These are phyloP conservation scores for Rhodotorula sp. DNA, from an alignment of 1,284 basidiomycete species.

Conservation along the genomic window DNA sequence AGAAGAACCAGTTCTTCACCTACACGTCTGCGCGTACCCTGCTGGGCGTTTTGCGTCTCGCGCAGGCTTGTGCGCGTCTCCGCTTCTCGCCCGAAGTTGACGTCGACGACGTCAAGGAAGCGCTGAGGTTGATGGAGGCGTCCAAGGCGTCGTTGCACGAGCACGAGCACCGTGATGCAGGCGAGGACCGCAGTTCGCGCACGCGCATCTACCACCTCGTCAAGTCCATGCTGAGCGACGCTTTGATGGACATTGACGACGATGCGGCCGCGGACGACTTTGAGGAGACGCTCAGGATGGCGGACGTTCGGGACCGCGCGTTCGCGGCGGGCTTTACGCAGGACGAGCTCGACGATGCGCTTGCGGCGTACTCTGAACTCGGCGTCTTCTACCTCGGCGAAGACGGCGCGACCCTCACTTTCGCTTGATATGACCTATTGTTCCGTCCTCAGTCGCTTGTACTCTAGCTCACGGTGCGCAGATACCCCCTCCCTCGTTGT, in stretches of 20 bases:
- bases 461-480: no score
- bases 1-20: slow-evolving; percentile 75
- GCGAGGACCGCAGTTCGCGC: slow-evolving; percentile 69
- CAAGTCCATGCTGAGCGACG: slow-evolving; percentile 65
- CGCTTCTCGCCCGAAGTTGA: slow-evolving; percentile 78
- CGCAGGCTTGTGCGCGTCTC: slow-evolving; percentile 90
- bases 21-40: slow-evolving; percentile 98
- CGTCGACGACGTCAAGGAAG: slow-evolving; percentile 90
- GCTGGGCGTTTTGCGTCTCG: slow-evolving; percentile 87
- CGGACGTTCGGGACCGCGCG: slow-evolving; percentile 78
- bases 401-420: no score
- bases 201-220: slow-evolving; percentile 86
- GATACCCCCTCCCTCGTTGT: no score
- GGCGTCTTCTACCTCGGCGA: no score
- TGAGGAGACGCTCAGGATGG: slow-evolving; percentile 59
- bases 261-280: slow-evolving; percentile 63
- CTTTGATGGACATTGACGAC: slow-evolving; percentile 58
- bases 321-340: slow-evolving; percentile 86
- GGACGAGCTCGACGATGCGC: slow-evolving; percentile 67
- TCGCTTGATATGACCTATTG: no score
- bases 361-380: no score
- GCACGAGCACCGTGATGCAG: slow-evolving; percentile 59
- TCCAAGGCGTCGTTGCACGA: slow-evolving; percentile 86
- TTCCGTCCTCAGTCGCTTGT: no score
- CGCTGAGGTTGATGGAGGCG: slow-evolving; percentile 91